Conservation (phyloP, 2,329 filamentous ascomycete species). For the Exserohilum rostratum region DNA sequence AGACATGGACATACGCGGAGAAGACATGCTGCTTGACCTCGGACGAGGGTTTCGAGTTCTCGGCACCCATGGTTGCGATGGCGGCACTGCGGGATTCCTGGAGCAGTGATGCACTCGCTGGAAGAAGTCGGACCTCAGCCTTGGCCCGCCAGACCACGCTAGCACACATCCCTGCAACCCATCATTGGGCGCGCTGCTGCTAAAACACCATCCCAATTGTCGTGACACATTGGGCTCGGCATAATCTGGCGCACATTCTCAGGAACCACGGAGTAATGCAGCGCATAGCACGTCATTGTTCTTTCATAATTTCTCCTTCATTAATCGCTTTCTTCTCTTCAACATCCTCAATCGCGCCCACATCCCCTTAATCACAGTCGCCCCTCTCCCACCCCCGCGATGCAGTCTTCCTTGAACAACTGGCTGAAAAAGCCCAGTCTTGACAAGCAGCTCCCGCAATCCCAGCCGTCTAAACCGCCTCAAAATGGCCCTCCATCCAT, state of each 20-base stretch:
- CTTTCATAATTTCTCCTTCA: not conserved
- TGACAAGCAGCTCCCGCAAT: constrained; percentile 26
- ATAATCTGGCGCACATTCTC: not conserved
- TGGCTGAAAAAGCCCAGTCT: constrained; percentile 56
- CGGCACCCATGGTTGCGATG: constrained; percentile 62
- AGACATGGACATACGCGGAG: constrained; percentile 57
- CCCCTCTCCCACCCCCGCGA: constrained; percentile 20
- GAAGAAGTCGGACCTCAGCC: constrained; percentile 38
- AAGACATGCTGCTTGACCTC: constrained; percentile 65
- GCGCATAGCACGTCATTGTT: not conserved
- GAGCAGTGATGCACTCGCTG: constrained; percentile 37
- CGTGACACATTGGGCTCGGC: not conserved
- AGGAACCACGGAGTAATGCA: not conserved
- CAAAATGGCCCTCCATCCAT: constrained; percentile 7
- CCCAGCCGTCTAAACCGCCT: constrained; percentile 24
- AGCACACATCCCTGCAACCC: constrained; percentile 18
- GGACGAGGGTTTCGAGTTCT: constrained; percentile 65
- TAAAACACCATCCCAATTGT: constrained; percentile 17
- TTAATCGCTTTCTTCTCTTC: not conserved
- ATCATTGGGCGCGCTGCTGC: constrained; percentile 24
- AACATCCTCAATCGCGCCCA: not conserved
- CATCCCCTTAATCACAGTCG: not conserved
- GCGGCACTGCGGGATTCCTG: constrained; percentile 26
- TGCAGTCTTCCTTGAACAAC: constrained; percentile 54
- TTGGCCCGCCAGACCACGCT: constrained; percentile 36